Conservation (phyloP, 1,139 yeast genomes). For the Hanseniaspora gamundiae region DNA sequence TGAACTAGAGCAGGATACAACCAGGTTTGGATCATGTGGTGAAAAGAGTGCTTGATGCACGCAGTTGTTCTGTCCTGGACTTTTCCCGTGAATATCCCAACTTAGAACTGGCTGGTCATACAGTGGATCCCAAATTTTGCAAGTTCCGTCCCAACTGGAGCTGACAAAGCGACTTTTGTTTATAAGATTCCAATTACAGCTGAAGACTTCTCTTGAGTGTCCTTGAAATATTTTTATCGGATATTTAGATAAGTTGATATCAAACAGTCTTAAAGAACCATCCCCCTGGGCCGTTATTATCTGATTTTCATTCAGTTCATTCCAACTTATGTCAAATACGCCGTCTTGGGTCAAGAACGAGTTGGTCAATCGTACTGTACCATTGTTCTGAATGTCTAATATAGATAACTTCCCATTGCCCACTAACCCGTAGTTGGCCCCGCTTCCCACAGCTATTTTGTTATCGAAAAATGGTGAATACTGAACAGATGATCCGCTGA, state of each 20-base stretch:
- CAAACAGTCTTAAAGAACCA: constrained; percentile 76
- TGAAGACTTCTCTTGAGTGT: constrained; percentile 77
- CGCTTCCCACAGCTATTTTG: constrained; percentile 77
- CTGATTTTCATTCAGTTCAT: constrained; percentile 82
- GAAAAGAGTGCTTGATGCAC: constrained; percentile 74
- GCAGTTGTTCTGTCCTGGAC: constrained; percentile 31
- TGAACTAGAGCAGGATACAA: constrained; percentile 71
- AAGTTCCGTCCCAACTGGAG: constrained; percentile 86
- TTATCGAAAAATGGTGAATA: constrained; percentile 90
- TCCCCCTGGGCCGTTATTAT: constrained; percentile 78
- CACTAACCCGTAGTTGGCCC: constrained; percentile 87
- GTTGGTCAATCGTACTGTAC: constrained; percentile 42
- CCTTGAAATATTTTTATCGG: constrained; percentile 73
- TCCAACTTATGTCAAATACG: constrained; percentile 79
- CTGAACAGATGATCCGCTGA: constrained; percentile 76
- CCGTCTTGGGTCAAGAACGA: constrained; percentile 91
- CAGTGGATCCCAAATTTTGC: constrained; percentile 61
- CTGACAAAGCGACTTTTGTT: constrained; percentile 64
- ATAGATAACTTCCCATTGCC: constrained; percentile 82
- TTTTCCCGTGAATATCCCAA: constrained; percentile 26
- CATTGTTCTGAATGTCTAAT: constrained; percentile 54
- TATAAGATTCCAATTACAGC: constrained; percentile 76
- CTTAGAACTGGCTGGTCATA: constrained; percentile 51
- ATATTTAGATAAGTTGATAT: constrained; percentile 48
- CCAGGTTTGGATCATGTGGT: constrained; percentile 66